Evolutionary conservation across 2,329 filamentous ascomycete genomes (phyloP), one percentile per base, ranked within the genome.

Genomic region (Davidsoniella australis): DNA sequence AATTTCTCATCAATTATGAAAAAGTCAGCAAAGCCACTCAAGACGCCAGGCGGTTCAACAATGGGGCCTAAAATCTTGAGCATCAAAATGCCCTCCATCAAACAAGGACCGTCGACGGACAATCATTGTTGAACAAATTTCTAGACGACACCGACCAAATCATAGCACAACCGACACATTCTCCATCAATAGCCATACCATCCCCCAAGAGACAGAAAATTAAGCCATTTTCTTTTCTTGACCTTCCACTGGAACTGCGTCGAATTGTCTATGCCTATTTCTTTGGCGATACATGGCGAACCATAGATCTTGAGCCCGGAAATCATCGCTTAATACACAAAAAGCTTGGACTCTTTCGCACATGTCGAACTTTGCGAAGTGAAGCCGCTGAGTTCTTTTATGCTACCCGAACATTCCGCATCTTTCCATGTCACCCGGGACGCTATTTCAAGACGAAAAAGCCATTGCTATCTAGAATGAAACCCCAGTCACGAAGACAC

Each of bases 401-500:
- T 63, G 73, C 73, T 58, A 70, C 68, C 7, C 71, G 74, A 48
- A 68, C 72, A 0, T 72, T 82, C 48, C 77, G 80, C 49, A 61
- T 87, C 36, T 86, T 85, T 57, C 79, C 80, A 10, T 77, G 72
- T 3, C 67, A 73, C 18, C 72, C 73, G 4, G 77, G 77, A 41
- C 70, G 72, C 38, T 78, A 80, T 63, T 83, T 83, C 66, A 81
- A 85, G 63, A 78, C 77, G 26, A 84, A 84, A 64, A 76, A 75
- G 56, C 82, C 82, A 1, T 67, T 88, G 0, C 68, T 88, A 24
- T 72, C 78, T 5, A 76, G 82, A 16, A 63, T 88, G 49, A 75
- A 76, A 17, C 63, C 73, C 0, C 66, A 64, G 26, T 79, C 82
- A 60, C 73, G 80, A 33, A 64, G 66, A 14, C 70, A 65, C 42